phyloP scores from a whole-genome alignment of 2,329 filamentous ascomycete species.

The Madurella mycetomatis region DNA sequence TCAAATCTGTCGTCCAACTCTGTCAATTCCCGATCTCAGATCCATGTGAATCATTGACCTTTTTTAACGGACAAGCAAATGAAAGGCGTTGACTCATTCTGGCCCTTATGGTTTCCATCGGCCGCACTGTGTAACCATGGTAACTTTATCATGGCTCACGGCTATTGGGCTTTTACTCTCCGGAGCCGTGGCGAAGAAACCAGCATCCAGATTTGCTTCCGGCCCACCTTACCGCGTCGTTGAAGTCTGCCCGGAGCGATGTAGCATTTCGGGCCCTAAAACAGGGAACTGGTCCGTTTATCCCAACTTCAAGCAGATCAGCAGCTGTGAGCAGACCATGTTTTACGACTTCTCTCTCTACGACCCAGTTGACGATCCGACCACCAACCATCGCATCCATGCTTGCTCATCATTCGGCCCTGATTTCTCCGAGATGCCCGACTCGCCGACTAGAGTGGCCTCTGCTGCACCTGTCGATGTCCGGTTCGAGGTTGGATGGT shows the following conservation, averaged over 20 bases:
- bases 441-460: conserved; percentile 8
- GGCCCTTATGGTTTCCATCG: too few species aligned
- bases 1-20: too few species aligned
- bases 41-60: too few species aligned
- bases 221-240: too few species aligned
- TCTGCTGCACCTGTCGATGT: conserved; percentile 14
- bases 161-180: too few species aligned
- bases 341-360: conserved; percentile 35
- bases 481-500: conserved; percentile 18
- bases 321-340: conserved; percentile 29
- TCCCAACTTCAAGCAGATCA: conserved; percentile 26
- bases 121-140: too few species aligned
- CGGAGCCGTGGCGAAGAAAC: too few species aligned
- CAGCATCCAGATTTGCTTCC: too few species aligned
- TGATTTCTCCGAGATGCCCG: conserved; percentile 4
- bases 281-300: conserved; percentile 28
- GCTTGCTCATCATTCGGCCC: conserved; percentile 30
- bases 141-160: too few species aligned
- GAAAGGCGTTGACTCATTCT: too few species aligned
- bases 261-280: conserved; percentile 22
- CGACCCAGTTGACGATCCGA: conserved; percentile 31
- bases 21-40: too few species aligned
- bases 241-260: conserved; percentile 22
- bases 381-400: conserved; percentile 28
- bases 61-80: too few species aligned